These are phyloP conservation scores for Priceomyces medius DNA, from an alignment of 805 yeast genomes.

Conservation along the genomic window DNA sequence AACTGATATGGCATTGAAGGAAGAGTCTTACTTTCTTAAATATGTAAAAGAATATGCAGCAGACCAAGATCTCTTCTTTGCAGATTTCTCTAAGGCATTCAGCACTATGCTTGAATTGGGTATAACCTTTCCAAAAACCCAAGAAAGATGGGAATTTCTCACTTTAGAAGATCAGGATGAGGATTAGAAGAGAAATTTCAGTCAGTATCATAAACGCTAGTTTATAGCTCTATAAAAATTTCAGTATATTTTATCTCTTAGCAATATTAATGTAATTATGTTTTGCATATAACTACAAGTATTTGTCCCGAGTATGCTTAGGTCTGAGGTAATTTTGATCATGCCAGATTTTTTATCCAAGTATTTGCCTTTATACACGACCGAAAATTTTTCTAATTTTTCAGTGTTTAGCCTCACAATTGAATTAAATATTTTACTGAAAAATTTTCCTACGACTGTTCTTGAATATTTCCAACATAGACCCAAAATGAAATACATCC, in stretches of 20 bases:
- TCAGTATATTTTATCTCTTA: too few species aligned
- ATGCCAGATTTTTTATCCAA: neutral
- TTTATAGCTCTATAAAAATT: too few species aligned
- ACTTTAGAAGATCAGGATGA: conserved; percentile 68
- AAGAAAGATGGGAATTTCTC: conserved; percentile 50
- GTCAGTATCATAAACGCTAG: too few species aligned
- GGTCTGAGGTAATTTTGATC: neutral
- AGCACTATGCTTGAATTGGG: conserved; percentile 47
- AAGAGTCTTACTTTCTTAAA: conserved; percentile 45
- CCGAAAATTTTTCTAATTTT: conserved; percentile 13
- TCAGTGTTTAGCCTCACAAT: neutral
- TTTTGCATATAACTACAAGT: too few species aligned
- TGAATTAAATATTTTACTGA: neutral
- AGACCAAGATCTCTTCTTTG: conserved; percentile 49
- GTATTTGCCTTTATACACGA: conserved; percentile 7
- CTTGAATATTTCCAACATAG: conserved; percentile 1
- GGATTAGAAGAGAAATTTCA: too few species aligned
- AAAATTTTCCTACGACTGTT: conserved; percentile 1
- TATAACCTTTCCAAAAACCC: conserved; percentile 48
- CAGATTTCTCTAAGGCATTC: conserved; percentile 48
- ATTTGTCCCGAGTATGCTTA: too few species aligned
- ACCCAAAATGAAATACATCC: conserved; percentile 70
- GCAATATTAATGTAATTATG: too few species aligned
- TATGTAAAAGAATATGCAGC: conserved; percentile 49
- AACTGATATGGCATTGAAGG: conserved; percentile 53